Base-by-base conservation (phyloP, 2,329 filamentous ascomycete species). In the Thelonectria rubi region DNA sequence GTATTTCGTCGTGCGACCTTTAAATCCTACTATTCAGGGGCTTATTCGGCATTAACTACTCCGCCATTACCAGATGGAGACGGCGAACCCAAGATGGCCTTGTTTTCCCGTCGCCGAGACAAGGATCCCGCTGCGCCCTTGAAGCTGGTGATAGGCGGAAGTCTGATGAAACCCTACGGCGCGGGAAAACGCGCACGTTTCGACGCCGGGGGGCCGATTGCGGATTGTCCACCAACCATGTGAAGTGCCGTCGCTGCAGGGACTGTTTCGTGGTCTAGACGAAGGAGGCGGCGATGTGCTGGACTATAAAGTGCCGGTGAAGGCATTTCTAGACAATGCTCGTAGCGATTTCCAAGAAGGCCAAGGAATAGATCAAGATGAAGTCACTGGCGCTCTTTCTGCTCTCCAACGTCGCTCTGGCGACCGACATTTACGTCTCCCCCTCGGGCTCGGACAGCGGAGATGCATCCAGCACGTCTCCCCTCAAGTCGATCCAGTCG, bases 401-500 rank as follows among this genome's bases (percentile, higher is more conserved):
- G 24, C 37, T 61, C 15, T 51, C 48, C 17, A 56, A 2, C 57
- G 52, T 18, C 5, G 20, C 59, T 17, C 26, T 52, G 34, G 75
- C 72, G 0, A 70, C 72, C 2, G 76, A 77, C 40, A 75, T 81
- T 54, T 83, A 78, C 63, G 81, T 83, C 39, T 77, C 80, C 2
- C 77, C 79, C 0, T 75, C 74, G 2, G 81, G 81, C 40, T 60
- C 58, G 0, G 76, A 76, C 50, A 74, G 65, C 39, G 80, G 80
- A 12, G 76, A 75, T 3, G 71, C 77, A 11, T 72, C 72, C 17
- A 54, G 50, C 15, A 54, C 42, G 5, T 69, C 76, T 4, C 81
- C 80, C 1, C 76, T 76, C 32, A 74, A 74, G n/a, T 81, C 79
- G 2, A 82, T 83, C 42, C 80, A 82, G 67, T 69, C 72, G 1